Evolutionary conservation across 2,329 filamentous ascomycete genomes (phyloP).

Genomic region (Exophiala sp.): DNA sequence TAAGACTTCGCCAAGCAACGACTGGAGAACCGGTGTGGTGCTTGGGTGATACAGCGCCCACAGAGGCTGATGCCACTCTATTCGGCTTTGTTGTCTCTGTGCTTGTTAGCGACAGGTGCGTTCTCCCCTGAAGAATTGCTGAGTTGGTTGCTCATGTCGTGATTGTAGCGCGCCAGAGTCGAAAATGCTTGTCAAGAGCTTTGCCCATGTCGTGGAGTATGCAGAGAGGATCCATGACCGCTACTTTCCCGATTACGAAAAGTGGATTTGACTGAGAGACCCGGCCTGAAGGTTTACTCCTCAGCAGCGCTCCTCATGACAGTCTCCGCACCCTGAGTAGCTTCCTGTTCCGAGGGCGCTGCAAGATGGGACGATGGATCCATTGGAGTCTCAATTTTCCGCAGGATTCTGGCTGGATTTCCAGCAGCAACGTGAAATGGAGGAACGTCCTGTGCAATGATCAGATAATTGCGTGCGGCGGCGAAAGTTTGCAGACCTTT

Average conservation of each 20-base stretch:
- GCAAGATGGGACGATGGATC: slow-evolving; percentile 7
- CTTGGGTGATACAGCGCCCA: slow-evolving; percentile 51
- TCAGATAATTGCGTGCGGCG: not conserved
- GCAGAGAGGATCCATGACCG: slow-evolving; percentile 52
- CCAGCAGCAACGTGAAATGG: slow-evolving; percentile 41
- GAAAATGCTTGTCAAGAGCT: slow-evolving; percentile 42
- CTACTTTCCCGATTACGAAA: slow-evolving; percentile 59
- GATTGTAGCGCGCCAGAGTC: slow-evolving; percentile 47
- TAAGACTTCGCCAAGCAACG: slow-evolving; percentile 34
- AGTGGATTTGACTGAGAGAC: slow-evolving; percentile 29
- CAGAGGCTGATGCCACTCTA: slow-evolving; percentile 55
- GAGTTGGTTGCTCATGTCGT: not conserved
- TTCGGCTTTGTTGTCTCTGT: slow-evolving; percentile 58
- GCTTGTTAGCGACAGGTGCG: slow-evolving; percentile 54
- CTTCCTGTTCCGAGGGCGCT: not conserved
- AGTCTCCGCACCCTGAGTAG: not conserved
- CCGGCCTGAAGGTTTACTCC: not conserved
- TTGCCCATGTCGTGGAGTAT: slow-evolving; percentile 54
- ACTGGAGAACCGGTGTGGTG: slow-evolving; percentile 53
- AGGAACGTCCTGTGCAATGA: slow-evolving; percentile 36
- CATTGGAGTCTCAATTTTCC: slow-evolving; percentile 40
- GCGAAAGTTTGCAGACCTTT: slow-evolving; percentile 41
- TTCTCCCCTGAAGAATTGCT: slow-evolving; percentile 23
- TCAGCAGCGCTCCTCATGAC: not conserved
- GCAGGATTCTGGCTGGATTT: slow-evolving; percentile 40